These are phyloP conservation scores for Russula compacta DNA, from an alignment of 768 basidiomycete species.

Conservation along the genomic window DNA sequence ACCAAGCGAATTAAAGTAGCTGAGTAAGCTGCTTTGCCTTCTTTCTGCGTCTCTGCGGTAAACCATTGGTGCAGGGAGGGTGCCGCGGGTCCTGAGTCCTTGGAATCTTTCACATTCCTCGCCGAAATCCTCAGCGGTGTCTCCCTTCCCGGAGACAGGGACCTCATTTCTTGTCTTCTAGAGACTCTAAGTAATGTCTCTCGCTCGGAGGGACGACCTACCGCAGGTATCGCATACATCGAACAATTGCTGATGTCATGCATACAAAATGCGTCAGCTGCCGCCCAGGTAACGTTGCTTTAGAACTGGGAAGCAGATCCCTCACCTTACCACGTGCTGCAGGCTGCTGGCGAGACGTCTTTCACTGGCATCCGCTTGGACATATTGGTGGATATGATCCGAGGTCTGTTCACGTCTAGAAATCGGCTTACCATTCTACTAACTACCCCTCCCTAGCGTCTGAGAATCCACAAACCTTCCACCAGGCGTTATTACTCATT, in stretches of 20 bases:
- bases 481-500: conserved; percentile 84
- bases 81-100: background rate
- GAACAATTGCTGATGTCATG: conserved; percentile 82
- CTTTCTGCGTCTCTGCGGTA: background rate
- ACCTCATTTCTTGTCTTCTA: conserved; percentile 62
- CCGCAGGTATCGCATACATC: conserved; percentile 65
- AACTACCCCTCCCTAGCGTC: conserved; percentile 43
- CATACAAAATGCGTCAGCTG: conserved; percentile 53
- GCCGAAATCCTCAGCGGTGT: conserved; percentile 64
- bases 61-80: conserved; percentile 1
- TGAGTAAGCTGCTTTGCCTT: conserved; percentile 32
- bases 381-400: conserved; percentile 78
- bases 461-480: conserved; percentile 88
- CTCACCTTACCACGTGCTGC: background rate
- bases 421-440: conserved; percentile 1
- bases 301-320: background rate
- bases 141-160: conserved; percentile 56
- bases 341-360: conserved; percentile 47
- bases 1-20: conserved; percentile 58
- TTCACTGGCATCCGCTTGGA: conserved; percentile 66
- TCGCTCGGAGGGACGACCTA: conserved; percentile 42
- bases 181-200: conserved; percentile 62
- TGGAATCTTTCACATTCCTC: conserved; percentile 43
- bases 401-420: conserved; percentile 39
- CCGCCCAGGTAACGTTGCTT: conserved; percentile 39